Conservation (phyloP, 2,329 filamentous ascomycete species). For the Aureobasidium sp. region DNA sequence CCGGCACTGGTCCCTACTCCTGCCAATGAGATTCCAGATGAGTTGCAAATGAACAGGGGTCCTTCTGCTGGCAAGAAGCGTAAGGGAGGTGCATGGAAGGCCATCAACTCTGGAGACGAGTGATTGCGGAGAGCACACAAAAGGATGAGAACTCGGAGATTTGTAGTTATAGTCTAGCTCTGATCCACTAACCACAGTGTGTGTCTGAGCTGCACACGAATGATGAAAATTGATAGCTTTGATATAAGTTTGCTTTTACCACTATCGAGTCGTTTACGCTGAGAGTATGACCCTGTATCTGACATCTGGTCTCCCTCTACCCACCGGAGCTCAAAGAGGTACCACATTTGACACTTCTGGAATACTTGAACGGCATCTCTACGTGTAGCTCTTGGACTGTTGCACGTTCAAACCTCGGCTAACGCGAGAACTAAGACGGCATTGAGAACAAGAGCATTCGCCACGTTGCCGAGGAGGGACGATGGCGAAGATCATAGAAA, state of each 20-base stretch:
- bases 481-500: too few relatives aligned
- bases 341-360: too few relatives aligned
- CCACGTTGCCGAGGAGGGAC: too few relatives aligned
- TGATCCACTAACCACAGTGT: background rate
- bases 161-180: background rate
- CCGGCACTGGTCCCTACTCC: background rate
- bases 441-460: too few relatives aligned
- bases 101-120: background rate
- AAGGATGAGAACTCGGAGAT: background rate
- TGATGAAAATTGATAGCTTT: background rate
- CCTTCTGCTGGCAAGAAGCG: slow-evolving; percentile 3
- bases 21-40: background rate
- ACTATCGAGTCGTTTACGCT: background rate
- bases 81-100: background rate
- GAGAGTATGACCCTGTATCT: background rate
- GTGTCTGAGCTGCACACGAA: background rate
- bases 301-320: too few relatives aligned
- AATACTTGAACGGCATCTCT: background rate
- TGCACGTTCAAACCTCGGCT: too few relatives aligned
- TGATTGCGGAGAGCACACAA: background rate
- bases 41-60: background rate
- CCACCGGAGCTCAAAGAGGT: too few relatives aligned
- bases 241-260: background rate
- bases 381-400: background rate
- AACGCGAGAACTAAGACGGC: too few relatives aligned